Evolutionary conservation across 2,329 filamentous ascomycete genomes (phyloP), one percentile per base, ranked within the genome.

Genomic region (Ophiostoma angusticollis): DNA sequence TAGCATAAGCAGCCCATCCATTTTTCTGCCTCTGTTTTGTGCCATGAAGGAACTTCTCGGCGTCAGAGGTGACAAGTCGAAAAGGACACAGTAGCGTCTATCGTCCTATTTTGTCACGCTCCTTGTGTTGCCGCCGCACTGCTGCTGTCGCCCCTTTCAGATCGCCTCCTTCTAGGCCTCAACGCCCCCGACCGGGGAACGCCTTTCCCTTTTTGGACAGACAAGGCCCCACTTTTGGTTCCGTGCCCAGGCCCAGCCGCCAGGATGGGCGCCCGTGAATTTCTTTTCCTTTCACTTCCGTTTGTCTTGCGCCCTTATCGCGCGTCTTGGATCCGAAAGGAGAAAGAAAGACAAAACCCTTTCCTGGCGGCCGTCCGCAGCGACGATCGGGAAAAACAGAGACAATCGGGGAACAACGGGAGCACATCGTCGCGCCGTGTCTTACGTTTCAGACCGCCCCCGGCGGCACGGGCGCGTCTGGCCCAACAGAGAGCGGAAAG

Each of bases 381-480:
- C 13, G 29, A n/a, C 16, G 6, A 30, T 11, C 7, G 16, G 12
- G 34, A 39, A 25, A 12, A 29, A 17, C 18, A 28, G 22, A 2
- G 14, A 17, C 35, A 17, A 23, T 14, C 30, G 23, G 7, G 17
- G 31, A n/a, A 19, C 23, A 31, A 27, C 17, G 14, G 33, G 24
- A n/a, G 23, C 17, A 9, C 41, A 23, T 34, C 37, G 32, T 42
- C 31, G 43, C 37, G 36, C 39, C 43, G 40, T 42, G 43, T 43
- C 40, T 38, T 35, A 36, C 27, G 43, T 45, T 45, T 45, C 43
- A 45, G 37, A 40, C 43, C 40, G 37, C 24, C 41, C 24, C 43
- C 43, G 43, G 40, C 37, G 43, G 43, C 43, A 42, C 40, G 37
- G 43, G 24, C 39, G n/a, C n/a, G n/a, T 33, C n/a, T 35, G 27